A percentile compares a stretch with the other conserved stretches of the same genome.
phyloP scores from a whole-genome alignment of 2,329 filamentous ascomycete genomes.

The Raffaelea albimanens region DNA sequence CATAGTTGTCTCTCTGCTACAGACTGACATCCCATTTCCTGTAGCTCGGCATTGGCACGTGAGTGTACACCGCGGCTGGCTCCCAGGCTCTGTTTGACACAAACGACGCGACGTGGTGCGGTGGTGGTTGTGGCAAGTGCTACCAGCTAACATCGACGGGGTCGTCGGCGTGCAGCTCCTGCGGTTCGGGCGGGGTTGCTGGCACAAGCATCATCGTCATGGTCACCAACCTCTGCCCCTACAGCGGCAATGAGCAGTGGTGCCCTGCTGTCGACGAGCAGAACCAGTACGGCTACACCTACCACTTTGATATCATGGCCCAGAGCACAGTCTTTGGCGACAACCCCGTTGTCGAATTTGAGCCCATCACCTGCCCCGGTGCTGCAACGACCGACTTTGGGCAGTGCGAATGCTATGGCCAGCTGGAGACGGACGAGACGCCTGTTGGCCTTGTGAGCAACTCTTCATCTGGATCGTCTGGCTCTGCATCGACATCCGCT shows the following conservation, averaged over 20 bases:
- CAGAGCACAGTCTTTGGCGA: conserved; percentile 21
- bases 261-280: conserved; percentile 20
- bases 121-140: conserved; percentile 19
- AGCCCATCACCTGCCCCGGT: conserved; percentile 20
- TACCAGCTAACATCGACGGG: conserved; percentile 20
- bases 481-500: not conserved
- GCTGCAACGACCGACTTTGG: conserved; percentile 16
- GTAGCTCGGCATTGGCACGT: conserved; percentile 6
- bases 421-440: conserved; percentile 2
- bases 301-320: conserved; percentile 27
- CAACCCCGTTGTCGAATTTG: conserved; percentile 23
- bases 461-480: not conserved
- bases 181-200: conserved; percentile 14
- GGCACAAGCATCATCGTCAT: conserved; percentile 20
- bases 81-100: conserved; percentile 16
- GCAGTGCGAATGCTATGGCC: conserved; percentile 16
- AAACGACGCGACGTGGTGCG: conserved; percentile 15
- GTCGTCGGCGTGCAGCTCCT: conserved; percentile 12
- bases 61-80: conserved; percentile 18
- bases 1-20: not conserved
- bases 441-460: not conserved
- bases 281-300: conserved; percentile 24
- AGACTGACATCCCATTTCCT: not conserved
- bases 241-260: conserved; percentile 24
- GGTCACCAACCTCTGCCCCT: conserved; percentile 26